Conservation (phyloP, 2,329 filamentous ascomycete genomes). For the Aureobasidium melanogenum region DNA sequence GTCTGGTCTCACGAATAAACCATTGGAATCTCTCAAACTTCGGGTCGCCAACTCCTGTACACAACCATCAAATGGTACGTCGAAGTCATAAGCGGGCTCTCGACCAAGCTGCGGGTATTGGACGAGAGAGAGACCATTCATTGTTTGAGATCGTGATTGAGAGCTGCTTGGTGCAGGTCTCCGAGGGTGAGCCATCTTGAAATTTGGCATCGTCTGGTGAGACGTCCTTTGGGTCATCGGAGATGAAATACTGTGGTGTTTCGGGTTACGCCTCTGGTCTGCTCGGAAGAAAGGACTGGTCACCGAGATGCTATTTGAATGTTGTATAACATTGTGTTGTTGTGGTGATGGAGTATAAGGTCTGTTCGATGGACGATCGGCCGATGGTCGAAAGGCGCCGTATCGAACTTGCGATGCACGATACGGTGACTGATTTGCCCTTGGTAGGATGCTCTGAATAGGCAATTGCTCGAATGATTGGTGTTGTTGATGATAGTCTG, state of each 20-base stretch:
- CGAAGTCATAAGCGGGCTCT: background rate
- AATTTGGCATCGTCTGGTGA: background rate
- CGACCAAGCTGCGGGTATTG: slow-evolving; percentile 18
- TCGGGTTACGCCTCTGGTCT: background rate
- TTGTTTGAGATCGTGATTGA: slow-evolving; percentile 14
- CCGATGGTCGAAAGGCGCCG: background rate
- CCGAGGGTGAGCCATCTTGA: background rate
- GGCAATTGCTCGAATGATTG: background rate
- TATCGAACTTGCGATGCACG: background rate
- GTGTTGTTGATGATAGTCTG: background rate
- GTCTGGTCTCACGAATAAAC: slow-evolving; percentile 11
- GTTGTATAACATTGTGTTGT: background rate
- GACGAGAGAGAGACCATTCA: slow-evolving; percentile 30
- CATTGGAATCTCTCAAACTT: slow-evolving; percentile 14
- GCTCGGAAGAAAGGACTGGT: slow-evolving; percentile 1
- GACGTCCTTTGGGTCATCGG: background rate
- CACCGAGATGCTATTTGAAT: background rate
- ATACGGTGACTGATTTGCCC: background rate
- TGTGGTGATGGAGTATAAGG: slow-evolving; percentile 2
- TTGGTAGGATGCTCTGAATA: background rate
- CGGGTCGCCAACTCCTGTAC: background rate
- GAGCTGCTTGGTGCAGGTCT: background rate
- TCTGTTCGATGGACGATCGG: background rate
- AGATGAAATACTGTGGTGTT: background rate
- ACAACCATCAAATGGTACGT: background rate